A percentile compares a stretch with the other conserved stretches of the same genome.
These are phyloP conservation scores for Keqinozyma sinolaborantium DNA, from an alignment of 1,139 yeast species.

Conservation along the genomic window DNA sequence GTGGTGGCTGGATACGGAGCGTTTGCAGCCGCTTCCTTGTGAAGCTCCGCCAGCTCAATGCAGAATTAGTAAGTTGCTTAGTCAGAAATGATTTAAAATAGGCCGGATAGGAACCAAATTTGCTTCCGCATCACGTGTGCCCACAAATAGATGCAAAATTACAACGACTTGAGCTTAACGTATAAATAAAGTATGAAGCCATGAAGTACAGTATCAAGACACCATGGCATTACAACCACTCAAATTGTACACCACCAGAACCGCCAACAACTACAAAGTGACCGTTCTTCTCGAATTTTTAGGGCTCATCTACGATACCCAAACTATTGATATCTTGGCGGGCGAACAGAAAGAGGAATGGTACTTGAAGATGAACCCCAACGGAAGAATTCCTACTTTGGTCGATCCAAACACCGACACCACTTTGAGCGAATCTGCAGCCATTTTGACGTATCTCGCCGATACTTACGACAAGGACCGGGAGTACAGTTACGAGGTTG, in stretches of 20 bases:
- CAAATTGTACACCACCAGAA: slow-evolving; percentile 36
- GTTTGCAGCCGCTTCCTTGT: no score
- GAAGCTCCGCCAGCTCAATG: no score
- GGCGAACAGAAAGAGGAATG: slow-evolving; percentile 48
- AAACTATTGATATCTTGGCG: slow-evolving; percentile 35
- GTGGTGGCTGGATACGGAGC: no score
- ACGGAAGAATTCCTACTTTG: slow-evolving; percentile 63
- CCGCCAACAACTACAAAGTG: slow-evolving; percentile 58
- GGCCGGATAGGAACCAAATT: no score
- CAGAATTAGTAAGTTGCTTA: no score
- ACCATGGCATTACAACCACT: background rate
- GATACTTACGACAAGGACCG: slow-evolving; percentile 55
- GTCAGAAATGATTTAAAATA: no score
- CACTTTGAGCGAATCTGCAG: slow-evolving; percentile 55
- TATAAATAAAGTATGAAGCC: no score
- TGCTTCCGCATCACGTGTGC: no score
- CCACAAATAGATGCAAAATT: no score
- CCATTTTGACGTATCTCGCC: slow-evolving; percentile 52
- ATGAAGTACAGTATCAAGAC: no score
- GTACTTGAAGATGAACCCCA: slow-evolving; percentile 54
- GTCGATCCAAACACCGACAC: slow-evolving; percentile 43
- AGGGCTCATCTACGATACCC: slow-evolving; percentile 43
- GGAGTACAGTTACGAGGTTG: slow-evolving; percentile 43
- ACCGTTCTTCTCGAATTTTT: slow-evolving; percentile 47
- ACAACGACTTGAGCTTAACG: no score